A percentile compares a stretch with the other conserved stretches of the same genome.
These are phyloP conservation scores for Scenedesmus sp. DNA, from an alignment of 163 green algal species.

Conservation along the genomic window DNA sequence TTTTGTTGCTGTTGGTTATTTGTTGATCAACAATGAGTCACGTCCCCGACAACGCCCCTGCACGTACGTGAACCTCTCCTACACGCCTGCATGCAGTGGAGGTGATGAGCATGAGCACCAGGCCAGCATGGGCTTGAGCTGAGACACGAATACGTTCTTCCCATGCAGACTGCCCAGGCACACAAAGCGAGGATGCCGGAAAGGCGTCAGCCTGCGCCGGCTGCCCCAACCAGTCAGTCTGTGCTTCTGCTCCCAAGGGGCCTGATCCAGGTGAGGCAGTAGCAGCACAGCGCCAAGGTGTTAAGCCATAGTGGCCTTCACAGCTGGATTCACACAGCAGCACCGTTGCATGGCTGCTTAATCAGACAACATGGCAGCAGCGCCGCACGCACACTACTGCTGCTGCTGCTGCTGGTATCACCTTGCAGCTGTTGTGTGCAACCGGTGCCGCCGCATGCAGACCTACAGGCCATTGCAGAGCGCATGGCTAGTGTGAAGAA, in stretches of 20 bases:
- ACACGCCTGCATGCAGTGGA: slow-evolving; percentile 85
- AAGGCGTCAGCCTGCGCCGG: slow-evolving; percentile 87
- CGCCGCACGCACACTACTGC: background rate
- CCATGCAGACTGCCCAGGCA: slow-evolving; percentile 86
- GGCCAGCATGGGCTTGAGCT: slow-evolving; percentile 84
- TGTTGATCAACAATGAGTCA: slow-evolving; percentile 11
- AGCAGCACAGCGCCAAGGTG: background rate
- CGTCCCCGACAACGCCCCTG: slow-evolving; percentile 32
- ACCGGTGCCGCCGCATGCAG: slow-evolving; percentile 50
- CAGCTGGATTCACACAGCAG: background rate
- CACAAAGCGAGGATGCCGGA: slow-evolving; percentile 83
- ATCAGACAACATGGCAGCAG: background rate
- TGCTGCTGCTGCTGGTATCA: background rate
- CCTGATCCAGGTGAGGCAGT: slow-evolving; percentile 80
- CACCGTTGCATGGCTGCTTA: background rate
- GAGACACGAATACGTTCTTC: slow-evolving; percentile 61
- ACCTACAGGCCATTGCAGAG: slow-evolving; percentile 83
- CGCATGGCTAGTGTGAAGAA: slow-evolving; percentile 88
- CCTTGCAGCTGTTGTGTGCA: background rate
- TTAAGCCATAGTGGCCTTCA: background rate
- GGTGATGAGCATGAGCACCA: slow-evolving; percentile 83
- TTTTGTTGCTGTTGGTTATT: too few relatives aligned
- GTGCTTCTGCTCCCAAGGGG: slow-evolving; percentile 88
- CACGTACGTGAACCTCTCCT: background rate
- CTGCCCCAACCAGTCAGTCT: slow-evolving; percentile 96